Percentiles rank a stretch among this genome's conserved stretches.
Conservation (phyloP, 2,329 filamentous ascomycete genomes). For the Neofusicoccum kwambonambiense region DNA sequence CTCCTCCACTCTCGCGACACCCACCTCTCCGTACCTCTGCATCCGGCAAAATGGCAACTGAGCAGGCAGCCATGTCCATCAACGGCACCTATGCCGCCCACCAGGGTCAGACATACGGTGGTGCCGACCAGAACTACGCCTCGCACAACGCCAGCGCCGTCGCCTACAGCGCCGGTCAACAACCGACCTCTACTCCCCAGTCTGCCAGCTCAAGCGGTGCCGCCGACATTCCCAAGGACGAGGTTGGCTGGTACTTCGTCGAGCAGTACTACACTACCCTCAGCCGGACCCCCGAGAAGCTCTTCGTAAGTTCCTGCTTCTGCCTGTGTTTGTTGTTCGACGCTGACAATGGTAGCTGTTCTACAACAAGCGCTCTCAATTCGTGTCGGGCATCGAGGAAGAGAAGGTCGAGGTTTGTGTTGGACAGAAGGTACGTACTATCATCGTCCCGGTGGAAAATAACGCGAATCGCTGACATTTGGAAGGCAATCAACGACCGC, state of each 20-base stretch:
- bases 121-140: constrained; percentile 34
- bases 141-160: constrained; percentile 23
- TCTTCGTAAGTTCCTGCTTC: constrained; percentile 58
- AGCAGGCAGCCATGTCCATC: constrained; percentile 40
- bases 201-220: constrained; percentile 20
- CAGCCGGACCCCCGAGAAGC: constrained; percentile 89
- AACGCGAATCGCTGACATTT: not conserved
- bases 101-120: constrained; percentile 38
- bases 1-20: constrained; percentile 9
- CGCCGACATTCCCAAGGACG: constrained; percentile 69
- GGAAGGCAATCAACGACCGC: constrained; percentile 84
- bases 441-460: not conserved
- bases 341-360: constrained; percentile 59
- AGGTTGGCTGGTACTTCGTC: constrained; percentile 99
- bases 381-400: constrained; percentile 88
- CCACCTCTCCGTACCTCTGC: not conserved
- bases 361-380: constrained; percentile 94
- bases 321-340: not conserved
- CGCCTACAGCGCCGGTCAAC: constrained; percentile 31
- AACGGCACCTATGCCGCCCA: constrained; percentile 51
- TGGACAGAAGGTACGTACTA: constrained; percentile 71
- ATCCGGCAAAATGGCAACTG: constrained; percentile 37
- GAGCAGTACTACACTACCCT: constrained; percentile 99
- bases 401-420: constrained; percentile 83
- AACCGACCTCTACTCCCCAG: constrained; percentile 23